Evolutionary conservation across 257 asterid genomes (phyloP).

Genomic region (Anisodus tanguticus): DNA sequence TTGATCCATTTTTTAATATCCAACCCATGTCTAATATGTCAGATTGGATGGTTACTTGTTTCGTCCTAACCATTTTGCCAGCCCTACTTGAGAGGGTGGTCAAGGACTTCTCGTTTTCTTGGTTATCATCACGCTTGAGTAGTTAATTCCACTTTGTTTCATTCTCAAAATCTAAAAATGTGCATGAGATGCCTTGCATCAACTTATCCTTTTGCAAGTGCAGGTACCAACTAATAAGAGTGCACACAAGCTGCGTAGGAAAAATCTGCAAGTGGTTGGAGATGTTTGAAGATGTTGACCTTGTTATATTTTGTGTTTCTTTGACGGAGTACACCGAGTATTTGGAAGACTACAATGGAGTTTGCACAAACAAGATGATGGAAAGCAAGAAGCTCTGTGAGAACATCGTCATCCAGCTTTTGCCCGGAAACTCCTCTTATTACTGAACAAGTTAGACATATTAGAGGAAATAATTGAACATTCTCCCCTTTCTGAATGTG

Average conservation of each 20-base stretch:
- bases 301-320: conserved; percentile 73
- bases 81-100: too few species aligned
- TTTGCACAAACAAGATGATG: conserved; percentile 67
- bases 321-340: conserved; percentile 72
- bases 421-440: conserved; percentile 57
- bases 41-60: too few species aligned
- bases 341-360: conserved; percentile 61
- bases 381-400: conserved; percentile 66
- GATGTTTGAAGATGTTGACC: conserved; percentile 82
- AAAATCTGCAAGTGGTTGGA: conserved; percentile 84
- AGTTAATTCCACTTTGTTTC: background rate
- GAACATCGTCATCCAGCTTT: conserved; percentile 59
- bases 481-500: conserved; percentile 67
- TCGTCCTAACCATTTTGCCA: too few species aligned
- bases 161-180: background rate
- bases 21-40: too few species aligned
- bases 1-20: too few species aligned
- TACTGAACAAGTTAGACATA: conserved; percentile 82
- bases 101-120: background rate
- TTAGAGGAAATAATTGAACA: conserved; percentile 67
- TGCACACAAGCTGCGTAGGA: conserved; percentile 70
- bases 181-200: background rate
- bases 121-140: background rate
- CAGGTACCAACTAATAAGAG: conserved; percentile 84
- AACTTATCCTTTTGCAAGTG: conserved; percentile 32